Conservation (phyloP, 768 basidiomycete genomes). For the Grammothele lineata region DNA sequence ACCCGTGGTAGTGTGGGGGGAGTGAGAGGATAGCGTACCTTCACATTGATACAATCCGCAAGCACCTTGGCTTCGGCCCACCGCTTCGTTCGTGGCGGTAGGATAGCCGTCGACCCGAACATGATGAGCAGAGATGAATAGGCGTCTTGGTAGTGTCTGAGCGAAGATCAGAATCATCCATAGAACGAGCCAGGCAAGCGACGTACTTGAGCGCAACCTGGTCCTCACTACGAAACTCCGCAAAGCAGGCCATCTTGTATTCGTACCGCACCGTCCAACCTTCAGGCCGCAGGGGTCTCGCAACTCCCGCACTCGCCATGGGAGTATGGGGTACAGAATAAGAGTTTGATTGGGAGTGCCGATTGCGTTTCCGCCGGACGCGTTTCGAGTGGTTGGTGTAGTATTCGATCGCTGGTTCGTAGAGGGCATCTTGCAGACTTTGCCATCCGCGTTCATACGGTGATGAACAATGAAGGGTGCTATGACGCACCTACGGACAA, state of each 20-base stretch:
- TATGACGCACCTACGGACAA: constrained; percentile 67
- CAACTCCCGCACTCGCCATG: constrained; percentile 32
- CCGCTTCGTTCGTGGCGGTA: constrained; percentile 90
- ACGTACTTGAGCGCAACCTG: constrained; percentile 89
- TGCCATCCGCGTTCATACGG: neutral
- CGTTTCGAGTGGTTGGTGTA: constrained; percentile 92
- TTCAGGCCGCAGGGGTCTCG: constrained; percentile 64
- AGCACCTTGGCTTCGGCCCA: constrained; percentile 99
- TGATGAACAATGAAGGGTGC: neutral
- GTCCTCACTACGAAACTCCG: constrained; percentile 90
- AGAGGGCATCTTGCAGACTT: constrained; percentile 85
- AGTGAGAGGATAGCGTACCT: constrained; percentile 89
- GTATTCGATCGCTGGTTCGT: constrained; percentile 88
- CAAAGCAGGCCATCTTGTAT: constrained; percentile 96
- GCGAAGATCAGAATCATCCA: constrained; percentile 6
- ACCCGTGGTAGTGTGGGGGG: constrained; percentile 87
- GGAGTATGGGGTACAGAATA: constrained; percentile 50
- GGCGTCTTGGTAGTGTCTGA: constrained; percentile 90
- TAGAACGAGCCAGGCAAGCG: neutral
- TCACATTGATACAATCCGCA: constrained; percentile 88
- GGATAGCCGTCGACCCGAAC: constrained; percentile 82
- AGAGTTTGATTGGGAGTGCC: constrained; percentile 60
- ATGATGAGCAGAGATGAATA: constrained; percentile 80
- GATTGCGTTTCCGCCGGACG: constrained; percentile 83
- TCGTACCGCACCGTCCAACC: constrained; percentile 98